Conservation (phyloP, 2,329 filamentous ascomycete genomes). For the Calonectria pauciramosa region DNA sequence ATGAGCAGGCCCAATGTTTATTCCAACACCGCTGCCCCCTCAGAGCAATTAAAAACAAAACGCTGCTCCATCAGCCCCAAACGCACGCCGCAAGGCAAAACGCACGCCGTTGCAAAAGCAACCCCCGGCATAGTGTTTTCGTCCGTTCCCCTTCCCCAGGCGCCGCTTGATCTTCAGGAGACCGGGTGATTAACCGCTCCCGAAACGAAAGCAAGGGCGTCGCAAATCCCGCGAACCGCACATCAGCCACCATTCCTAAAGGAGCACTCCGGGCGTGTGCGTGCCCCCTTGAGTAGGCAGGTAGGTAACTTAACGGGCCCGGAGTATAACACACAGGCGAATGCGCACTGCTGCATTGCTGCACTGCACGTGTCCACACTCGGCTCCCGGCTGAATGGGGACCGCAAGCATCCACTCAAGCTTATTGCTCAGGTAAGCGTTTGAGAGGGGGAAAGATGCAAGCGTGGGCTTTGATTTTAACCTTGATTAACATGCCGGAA, state of each 20-base stretch:
- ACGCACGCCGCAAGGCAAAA: background rate
- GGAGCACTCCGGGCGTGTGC: slow-evolving; percentile 2
- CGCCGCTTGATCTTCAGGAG: slow-evolving; percentile 1
- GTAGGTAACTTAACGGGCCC: background rate
- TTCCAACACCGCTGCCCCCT: background rate
- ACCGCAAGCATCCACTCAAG: slow-evolving; percentile 5
- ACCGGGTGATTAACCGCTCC: background rate
- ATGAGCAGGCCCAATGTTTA: background rate
- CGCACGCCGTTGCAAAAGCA: background rate
- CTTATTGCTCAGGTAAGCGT: background rate
- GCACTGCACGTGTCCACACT: background rate
- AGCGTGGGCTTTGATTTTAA: background rate
- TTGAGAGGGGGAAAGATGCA: background rate
- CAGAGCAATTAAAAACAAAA: background rate
- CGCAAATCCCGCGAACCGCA: background rate
- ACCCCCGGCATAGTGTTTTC: background rate
- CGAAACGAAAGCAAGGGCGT: background rate
- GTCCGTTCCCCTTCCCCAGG: background rate
- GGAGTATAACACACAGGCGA: background rate
- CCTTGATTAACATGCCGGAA: background rate
- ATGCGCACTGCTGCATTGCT: background rate
- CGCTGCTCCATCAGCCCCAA: background rate
- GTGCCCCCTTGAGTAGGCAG: slow-evolving; percentile 1
- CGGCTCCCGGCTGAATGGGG: background rate
- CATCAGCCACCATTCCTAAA: slow-evolving; percentile 17